A percentile compares a stretch with the other conserved stretches of the same genome.
phyloP scores from a whole-genome alignment of 2,329 filamentous ascomycete genomes.

The Pestalotiopsis sp. region DNA sequence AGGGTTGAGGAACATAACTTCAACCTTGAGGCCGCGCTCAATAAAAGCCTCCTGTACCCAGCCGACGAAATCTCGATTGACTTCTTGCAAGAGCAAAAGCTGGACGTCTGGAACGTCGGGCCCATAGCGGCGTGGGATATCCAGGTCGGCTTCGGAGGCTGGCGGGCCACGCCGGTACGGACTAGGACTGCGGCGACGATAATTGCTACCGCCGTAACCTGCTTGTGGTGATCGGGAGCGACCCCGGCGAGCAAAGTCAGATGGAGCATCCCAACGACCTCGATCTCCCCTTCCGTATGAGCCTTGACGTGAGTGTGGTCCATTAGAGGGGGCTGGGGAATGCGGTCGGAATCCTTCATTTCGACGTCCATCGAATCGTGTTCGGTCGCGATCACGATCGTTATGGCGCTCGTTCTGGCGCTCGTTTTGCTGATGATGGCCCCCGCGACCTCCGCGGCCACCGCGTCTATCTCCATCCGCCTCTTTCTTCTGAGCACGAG shows the following conservation, averaged over 20 bases:
- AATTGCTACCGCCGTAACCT: slow-evolving; percentile 48
- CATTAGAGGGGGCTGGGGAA: slow-evolving; percentile 26
- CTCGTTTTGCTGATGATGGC: slow-evolving; percentile 34
- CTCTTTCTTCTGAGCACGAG: slow-evolving; percentile 81
- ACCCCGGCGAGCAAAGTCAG: slow-evolving; percentile 49
- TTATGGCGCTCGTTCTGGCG: slow-evolving; percentile 48
- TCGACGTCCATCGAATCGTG: slow-evolving; percentile 22
- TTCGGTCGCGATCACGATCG: not conserved
- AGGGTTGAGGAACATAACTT: slow-evolving; percentile 78
- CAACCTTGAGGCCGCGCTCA: slow-evolving; percentile 70
- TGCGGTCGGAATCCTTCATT: slow-evolving; percentile 28
- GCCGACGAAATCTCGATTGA: slow-evolving; percentile 76
- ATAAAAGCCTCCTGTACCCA: slow-evolving; percentile 82
- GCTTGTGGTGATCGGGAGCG: slow-evolving; percentile 69
- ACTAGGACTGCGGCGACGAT: slow-evolving; percentile 71
- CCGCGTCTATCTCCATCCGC: slow-evolving; percentile 63
- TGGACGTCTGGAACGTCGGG: slow-evolving; percentile 86
- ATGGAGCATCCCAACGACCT: slow-evolving; percentile 26
- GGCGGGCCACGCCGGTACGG: slow-evolving; percentile 51
- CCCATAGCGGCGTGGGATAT: slow-evolving; percentile 73
- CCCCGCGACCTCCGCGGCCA: slow-evolving; percentile 47
- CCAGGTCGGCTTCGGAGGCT: slow-evolving; percentile 57
- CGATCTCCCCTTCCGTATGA: slow-evolving; percentile 38
- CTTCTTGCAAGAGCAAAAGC: slow-evolving; percentile 77
- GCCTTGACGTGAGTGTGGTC: slow-evolving; percentile 34